These are phyloP conservation scores for Ammopiptanthus mongolicus DNA, from an alignment of 306 rosid genomes.

Conservation along the genomic window DNA sequence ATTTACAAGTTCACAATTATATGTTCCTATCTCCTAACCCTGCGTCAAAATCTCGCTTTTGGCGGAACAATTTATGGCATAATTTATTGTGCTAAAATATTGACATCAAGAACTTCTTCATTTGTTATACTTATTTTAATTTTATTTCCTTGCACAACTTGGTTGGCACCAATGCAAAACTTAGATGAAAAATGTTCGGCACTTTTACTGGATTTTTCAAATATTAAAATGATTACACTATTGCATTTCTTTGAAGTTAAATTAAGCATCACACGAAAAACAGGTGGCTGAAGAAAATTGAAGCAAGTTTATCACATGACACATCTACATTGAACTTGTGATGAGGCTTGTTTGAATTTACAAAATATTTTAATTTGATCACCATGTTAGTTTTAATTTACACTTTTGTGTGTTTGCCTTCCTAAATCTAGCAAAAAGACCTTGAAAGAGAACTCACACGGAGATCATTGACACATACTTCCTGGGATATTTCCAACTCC, in stretches of 20 bases:
- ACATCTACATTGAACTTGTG: background rate
- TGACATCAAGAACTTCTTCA: background rate
- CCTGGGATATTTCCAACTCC: conserved; percentile 88
- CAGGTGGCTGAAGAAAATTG: background rate
- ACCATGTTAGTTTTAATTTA: background rate
- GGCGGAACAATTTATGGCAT: background rate
- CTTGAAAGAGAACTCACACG: conserved; percentile 81
- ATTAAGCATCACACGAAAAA: background rate
- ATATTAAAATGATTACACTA: background rate
- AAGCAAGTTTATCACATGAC: conserved; percentile 4
- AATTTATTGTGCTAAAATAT: background rate
- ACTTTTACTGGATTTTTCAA: background rate
- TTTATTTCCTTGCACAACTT: background rate
- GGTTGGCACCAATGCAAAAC: background rate
- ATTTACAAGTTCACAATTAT: background rate
- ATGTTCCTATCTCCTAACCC: background rate
- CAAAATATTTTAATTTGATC: background rate
- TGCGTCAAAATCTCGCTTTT: background rate
- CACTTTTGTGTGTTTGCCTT: conserved; percentile 14
- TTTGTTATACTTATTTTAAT: background rate
- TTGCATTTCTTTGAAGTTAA: background rate
- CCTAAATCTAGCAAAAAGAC: conserved; percentile 62
- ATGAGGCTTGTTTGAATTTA: background rate
- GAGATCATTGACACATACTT: conserved; percentile 73
- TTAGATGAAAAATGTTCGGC: background rate